phyloP scores from a whole-genome alignment of 2,329 filamentous ascomycete genomes.

The Sclerotiophoma versabilis region DNA sequence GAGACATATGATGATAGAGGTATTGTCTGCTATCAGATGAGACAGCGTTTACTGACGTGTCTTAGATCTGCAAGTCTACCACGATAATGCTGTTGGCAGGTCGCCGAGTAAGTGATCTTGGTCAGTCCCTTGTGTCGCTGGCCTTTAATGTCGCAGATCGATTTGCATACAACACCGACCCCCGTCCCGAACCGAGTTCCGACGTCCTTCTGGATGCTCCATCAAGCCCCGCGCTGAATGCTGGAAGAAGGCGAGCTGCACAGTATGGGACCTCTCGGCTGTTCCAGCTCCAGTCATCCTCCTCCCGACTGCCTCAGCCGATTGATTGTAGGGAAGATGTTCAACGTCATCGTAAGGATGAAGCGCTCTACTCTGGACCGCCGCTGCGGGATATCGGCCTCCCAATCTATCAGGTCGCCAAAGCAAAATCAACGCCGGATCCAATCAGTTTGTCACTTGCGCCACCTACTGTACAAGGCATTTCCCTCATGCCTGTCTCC shows the following conservation, averaged over 20 bases:
- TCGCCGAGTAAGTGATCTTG: slow-evolving; percentile 12
- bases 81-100: slow-evolving; percentile 1
- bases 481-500: slow-evolving; percentile 65
- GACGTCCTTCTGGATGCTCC: slow-evolving; percentile 35
- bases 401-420: not conserved
- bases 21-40: not conserved
- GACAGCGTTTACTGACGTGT: not conserved
- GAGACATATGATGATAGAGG: not conserved
- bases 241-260: slow-evolving; percentile 40
- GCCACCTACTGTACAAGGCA: slow-evolving; percentile 61
- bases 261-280: slow-evolving; percentile 4
- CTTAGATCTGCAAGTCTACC: slow-evolving; percentile 6
- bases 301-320: not conserved
- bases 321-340: not conserved
- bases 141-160: slow-evolving; percentile 15
- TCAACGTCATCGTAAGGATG: not conserved
- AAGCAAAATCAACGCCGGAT: not conserved
- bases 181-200: slow-evolving; percentile 39
- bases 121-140: not conserved
- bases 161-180: slow-evolving; percentile 32
- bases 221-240: slow-evolving; percentile 53
- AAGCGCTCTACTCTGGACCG: not conserved
- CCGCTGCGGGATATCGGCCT: not conserved
- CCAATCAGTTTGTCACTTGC: slow-evolving; percentile 4
- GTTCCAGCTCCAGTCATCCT: no score